phyloP scores from a whole-genome alignment of 805 yeast genomes.

The Kuraishia piskuri region DNA sequence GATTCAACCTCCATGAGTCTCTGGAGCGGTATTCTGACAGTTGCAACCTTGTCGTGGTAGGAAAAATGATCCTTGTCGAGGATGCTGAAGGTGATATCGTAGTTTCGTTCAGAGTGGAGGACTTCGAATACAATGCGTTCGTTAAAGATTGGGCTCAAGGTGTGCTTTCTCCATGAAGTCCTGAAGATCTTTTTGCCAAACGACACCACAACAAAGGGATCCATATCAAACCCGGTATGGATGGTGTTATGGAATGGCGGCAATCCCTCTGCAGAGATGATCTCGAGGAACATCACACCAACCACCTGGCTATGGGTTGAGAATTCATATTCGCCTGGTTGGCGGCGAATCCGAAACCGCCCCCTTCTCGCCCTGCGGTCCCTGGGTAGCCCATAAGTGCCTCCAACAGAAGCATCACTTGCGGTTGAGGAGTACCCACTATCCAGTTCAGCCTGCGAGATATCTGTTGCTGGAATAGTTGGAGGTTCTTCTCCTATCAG shows the following conservation, averaged over 20 bases:
- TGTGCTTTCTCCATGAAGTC: slow-evolving; percentile 78
- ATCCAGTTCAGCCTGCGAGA: background rate
- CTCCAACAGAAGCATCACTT: background rate
- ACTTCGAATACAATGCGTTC: slow-evolving; percentile 78
- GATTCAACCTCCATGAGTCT: slow-evolving; percentile 7
- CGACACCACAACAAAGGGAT: slow-evolving; percentile 88
- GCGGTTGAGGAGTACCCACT: background rate
- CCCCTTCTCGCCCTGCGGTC: background rate
- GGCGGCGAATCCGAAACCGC: background rate
- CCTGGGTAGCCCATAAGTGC: background rate
- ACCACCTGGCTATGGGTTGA: slow-evolving; percentile 27
- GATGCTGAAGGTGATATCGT: slow-evolving; percentile 60
- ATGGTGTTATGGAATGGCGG: slow-evolving; percentile 72
- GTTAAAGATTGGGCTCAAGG: slow-evolving; percentile 72
- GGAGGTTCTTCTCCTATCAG: background rate
- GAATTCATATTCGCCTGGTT: slow-evolving; percentile 23
- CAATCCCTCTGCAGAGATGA: slow-evolving; percentile 62
- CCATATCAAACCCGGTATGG: slow-evolving; percentile 85
- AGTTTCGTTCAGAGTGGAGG: slow-evolving; percentile 53
- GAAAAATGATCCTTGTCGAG: slow-evolving; percentile 82
- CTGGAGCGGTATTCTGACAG: slow-evolving; percentile 43
- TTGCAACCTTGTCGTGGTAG: slow-evolving; percentile 76
- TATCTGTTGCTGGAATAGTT: background rate
- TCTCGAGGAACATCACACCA: slow-evolving; percentile 75
- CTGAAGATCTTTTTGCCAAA: slow-evolving; percentile 84